Conservation (phyloP, 2,329 filamentous ascomycete genomes). For the Aspergillus alliaceus region DNA sequence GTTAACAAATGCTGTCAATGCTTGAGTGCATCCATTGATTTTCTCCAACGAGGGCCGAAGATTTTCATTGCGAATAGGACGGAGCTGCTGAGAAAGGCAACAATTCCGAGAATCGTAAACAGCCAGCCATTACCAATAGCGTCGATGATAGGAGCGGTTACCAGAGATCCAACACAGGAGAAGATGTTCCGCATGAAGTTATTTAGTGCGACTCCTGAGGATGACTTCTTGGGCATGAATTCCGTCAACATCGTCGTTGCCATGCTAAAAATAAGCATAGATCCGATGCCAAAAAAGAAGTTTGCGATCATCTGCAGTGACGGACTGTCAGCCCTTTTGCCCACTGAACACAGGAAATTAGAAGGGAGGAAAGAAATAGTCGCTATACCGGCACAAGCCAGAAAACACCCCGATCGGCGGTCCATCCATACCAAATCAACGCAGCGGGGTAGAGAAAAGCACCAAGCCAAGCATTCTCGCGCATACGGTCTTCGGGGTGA, state of each 20-base stretch:
- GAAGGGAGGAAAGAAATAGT: neutral
- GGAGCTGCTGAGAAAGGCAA: slow-evolving; percentile 59
- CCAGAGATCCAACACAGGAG: slow-evolving; percentile 67
- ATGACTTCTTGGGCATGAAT: slow-evolving; percentile 72
- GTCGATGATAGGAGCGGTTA: slow-evolving; percentile 68
- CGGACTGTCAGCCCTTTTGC: slow-evolving; percentile 1
- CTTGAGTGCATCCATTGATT: slow-evolving; percentile 55
- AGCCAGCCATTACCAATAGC: slow-evolving; percentile 75
- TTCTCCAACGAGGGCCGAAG: slow-evolving; percentile 64
- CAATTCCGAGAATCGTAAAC: slow-evolving; percentile 61
- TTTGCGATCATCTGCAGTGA: slow-evolving; percentile 56
- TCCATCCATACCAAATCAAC: slow-evolving; percentile 78
- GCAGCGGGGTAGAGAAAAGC: slow-evolving; percentile 69
- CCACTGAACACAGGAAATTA: neutral
- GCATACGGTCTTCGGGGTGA: slow-evolving; percentile 77
- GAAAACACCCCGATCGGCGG: slow-evolving; percentile 60
- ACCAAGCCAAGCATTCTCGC: slow-evolving; percentile 77
- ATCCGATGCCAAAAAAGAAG: slow-evolving; percentile 73
- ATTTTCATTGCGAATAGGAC: slow-evolving; percentile 62
- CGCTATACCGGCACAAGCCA: slow-evolving; percentile 58
- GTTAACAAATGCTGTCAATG: slow-evolving; percentile 9
- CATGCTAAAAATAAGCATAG: slow-evolving; percentile 75
- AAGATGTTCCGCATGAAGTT: slow-evolving; percentile 81
- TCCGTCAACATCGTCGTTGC: slow-evolving; percentile 83
- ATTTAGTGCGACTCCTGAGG: slow-evolving; percentile 74